Base-by-base conservation (phyloP, 768 basidiomycete species). In the Tricholoma furcatifolium region DNA sequence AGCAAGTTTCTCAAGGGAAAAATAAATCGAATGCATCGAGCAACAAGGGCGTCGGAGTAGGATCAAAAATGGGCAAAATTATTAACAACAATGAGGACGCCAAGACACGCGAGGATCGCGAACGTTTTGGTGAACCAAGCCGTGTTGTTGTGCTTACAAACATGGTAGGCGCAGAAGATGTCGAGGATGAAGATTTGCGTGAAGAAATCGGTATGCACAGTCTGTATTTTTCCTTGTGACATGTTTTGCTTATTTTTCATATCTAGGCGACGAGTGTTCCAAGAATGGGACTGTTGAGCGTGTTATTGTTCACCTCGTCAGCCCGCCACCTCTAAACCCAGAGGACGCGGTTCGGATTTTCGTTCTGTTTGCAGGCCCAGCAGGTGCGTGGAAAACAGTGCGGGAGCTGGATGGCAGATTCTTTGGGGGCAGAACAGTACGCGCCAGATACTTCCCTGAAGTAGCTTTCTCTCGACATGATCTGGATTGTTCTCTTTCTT, bases 371-470 rank as follows among this genome's bases (percentile, higher is more conserved):
- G 84, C 85, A 0, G 96, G 95, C 1, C 91, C 91, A 4, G 94
- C 81, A 0, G 96, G 93, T 10, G 96, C 95, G 6, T 98, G 94
- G 95, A 92, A 93, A 69, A 94, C 93, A 0, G 91, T 95, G 2
- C 82, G 93, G 43, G 93, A 96, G 66, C 77, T 98, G 47, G 93
- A 98, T 61, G 96, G 93, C 18, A 78, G 95, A 24, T 96, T 82
- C 65, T 98, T 98, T 64, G 94, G 90, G 11, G 96, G 96, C 9
- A 78, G 87, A 58, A 79, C 80, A 14, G 90, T 96, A 27, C 76
- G 87, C 40, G 93, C 93, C 38, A 75, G 87, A 60, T 95, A 94
- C 65, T 95, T 86, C 63, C 74, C 87, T 0, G 91, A 93, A 63
- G 53, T 52, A 21, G 63, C 69, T 40, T 91, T 87, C 62, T 58